Evolutionary conservation across 2,329 filamentous ascomycete species (phyloP), one percentile per base, ranked within the genome.

Genomic region (Chaetomiaceae sp.): DNA sequence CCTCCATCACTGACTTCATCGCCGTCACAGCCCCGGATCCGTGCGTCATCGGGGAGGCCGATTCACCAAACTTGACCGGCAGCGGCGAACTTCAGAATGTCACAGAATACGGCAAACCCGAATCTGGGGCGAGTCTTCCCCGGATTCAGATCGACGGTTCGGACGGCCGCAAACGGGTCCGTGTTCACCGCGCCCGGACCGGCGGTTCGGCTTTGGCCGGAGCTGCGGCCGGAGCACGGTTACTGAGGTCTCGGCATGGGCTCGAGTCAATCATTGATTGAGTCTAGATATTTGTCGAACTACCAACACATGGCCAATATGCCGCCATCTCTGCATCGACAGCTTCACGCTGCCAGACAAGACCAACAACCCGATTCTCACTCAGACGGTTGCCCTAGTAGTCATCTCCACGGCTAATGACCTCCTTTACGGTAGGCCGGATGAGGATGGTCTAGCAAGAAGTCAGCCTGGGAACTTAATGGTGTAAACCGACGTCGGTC

Each of bases 341-440:
- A 53, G 25, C 38, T 54, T 51, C 17, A 50, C 45, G 44, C 51
- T 11, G 48, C 33, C 47, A 38, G 31, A 27, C 9, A 4, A 9
- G 8, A 19, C 6, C 5, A 46, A 34, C n/a, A 47, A 29, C 34
- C 22, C 50, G 20, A 25, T 12, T 37, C 44, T 34, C 23, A 40
- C 36, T 49, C 33, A 33, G 40, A 25, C 17, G n/a, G 34, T 59
- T 57, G 27, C 45, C 34, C 46, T 81, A 95, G 69, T 89, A 95
- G 68, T 95, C 89, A 50, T 94, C 88, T 60, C 89, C 89, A 58
- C 89, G 83, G 70, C 87, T 91, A 64, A 95, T 86, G 61, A 95
- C 84, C 75, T 95, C 89, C 78, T 95, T 95, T 51, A 91, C 86
- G 55, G 78, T 91, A 50, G 87, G 88, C 64, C 87, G 79, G 58